Evolutionary conservation across 768 basidiomycete genomes (phyloP), one percentile per base, ranked within the genome.

Genomic region (Leccinum disarticulatum): DNA sequence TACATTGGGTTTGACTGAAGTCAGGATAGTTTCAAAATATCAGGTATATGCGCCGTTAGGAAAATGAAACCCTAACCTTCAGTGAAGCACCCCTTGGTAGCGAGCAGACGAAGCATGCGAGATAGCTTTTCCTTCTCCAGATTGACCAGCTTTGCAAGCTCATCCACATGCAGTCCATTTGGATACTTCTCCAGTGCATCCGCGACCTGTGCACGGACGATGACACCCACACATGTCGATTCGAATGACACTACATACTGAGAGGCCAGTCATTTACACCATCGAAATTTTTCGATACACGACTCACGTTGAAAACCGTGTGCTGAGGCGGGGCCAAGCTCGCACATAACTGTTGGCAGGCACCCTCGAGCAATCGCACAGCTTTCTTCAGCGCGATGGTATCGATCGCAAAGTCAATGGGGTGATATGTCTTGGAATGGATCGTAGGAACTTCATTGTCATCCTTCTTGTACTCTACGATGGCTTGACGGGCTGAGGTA

Each of bases 71-170:
- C 17, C 41, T 41, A 6, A 48, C 47, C 47, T 48, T 48, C 47
- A 17, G 47, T 48, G 22, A 48, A 48, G 22, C 47, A 48, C 11
- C 47, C 74, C 67, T 69, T 75, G 74, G 3, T 64, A 1, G 74
- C 70, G 30, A 75, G 72, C 4, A 66, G 58, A 35, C 75, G 70
- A 27, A 75, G 63, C 31, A 73, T 53, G 6, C 71, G 72, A 38
- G 64, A 50, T 10, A 74, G 69, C 41, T 76, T 75, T 2, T 61
- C 64, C 38, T 62, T 62, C 47, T 73, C 69, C 31, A 73, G 22
- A 15, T 52, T 59, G 27, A 72, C 66, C 43, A 63, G 50, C 50
- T 63, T 60, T 11, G 69, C 51, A 15, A 75, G 66, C 51, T 72
- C 66, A 2, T 63, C 55, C 4, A 72, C 59, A 43, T 65, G 68